These are phyloP conservation scores for Macrophomina pseudophaseolina DNA, from an alignment of 2,329 filamentous ascomycete species.

Conservation along the genomic window DNA sequence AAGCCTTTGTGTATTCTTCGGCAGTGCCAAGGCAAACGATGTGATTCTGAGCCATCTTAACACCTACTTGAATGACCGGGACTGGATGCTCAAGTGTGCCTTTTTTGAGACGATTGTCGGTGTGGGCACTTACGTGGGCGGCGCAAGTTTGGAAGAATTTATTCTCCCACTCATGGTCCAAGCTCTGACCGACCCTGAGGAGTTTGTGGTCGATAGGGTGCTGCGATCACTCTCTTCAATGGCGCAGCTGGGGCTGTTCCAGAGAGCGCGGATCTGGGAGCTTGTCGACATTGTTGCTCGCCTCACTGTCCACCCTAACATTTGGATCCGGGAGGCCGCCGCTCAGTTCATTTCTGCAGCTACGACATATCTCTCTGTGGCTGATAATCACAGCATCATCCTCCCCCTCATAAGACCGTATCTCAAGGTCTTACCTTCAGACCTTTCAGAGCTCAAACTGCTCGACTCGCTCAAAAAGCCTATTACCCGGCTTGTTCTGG, in stretches of 20 bases:
- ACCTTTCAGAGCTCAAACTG: constrained; percentile 73
- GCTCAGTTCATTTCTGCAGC: constrained; percentile 81
- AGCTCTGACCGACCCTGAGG: constrained; percentile 88
- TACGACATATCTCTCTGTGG: constrained; percentile 74
- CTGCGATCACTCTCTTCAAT: constrained; percentile 87
- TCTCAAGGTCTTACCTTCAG: constrained; percentile 72
- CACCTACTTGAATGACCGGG: constrained; percentile 93
- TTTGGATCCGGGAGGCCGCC: constrained; percentile 92
- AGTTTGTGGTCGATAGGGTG: constrained; percentile 90
- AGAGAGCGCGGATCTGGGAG: constrained; percentile 84
- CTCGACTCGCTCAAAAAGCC: constrained; percentile 85
- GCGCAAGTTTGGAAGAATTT: constrained; percentile 88
- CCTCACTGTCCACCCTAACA: constrained; percentile 91
- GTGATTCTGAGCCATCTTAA: constrained; percentile 96
- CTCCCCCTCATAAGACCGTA: constrained; percentile 81
- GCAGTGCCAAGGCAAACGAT: constrained; percentile 88
- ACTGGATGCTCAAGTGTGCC: constrained; percentile 95
- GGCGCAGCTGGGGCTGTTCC: constrained; percentile 84
- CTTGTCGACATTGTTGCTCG: constrained; percentile 80
- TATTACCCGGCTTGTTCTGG: constrained; percentile 77
- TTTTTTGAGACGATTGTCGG: constrained; percentile 97
- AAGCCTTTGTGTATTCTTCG: constrained; percentile 93
- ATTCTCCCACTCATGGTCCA: constrained; percentile 96
- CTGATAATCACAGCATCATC: constrained; percentile 83
- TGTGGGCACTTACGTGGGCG: constrained; percentile 88